Evolutionary conservation across 1,284 basidiomycete species (phyloP).

Genomic region (Kalmanozyma brasiliensis): DNA sequence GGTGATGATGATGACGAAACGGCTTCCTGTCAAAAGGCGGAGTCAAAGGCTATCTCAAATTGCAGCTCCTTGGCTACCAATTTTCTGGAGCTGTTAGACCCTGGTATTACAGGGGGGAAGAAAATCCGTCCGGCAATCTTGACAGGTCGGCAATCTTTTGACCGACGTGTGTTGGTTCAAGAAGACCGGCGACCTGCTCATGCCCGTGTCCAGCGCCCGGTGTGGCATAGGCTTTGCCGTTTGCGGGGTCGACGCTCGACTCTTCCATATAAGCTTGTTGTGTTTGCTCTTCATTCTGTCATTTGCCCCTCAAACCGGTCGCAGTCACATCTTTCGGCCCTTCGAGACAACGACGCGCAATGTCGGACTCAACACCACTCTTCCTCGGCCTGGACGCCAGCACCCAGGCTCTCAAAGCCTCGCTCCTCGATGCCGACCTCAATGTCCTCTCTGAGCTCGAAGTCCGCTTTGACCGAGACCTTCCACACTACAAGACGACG

Average conservation of each 20-base stretch:
- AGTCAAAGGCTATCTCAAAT: not conserved
- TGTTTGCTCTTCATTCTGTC: not conserved
- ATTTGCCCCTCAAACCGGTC: not conserved
- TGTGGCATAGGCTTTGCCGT: not conserved
- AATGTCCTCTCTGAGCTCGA: slow-evolving; percentile 77
- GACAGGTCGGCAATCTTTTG: slow-evolving; percentile 22
- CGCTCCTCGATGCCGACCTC: slow-evolving; percentile 74
- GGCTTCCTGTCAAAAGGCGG: too few relatives aligned
- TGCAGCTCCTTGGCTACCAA: too few relatives aligned
- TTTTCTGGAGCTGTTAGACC: too few relatives aligned
- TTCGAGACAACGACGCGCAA: too few relatives aligned
- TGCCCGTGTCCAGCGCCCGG: not conserved
- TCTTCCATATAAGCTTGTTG: slow-evolving; percentile 3
- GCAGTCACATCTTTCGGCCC: not conserved
- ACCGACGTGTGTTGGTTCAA: slow-evolving; percentile 7
- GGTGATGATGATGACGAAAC: not conserved
- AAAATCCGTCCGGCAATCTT: slow-evolving; percentile 10
- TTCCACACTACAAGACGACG: slow-evolving; percentile 77
- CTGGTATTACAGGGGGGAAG: not conserved
- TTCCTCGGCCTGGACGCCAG: slow-evolving; percentile 89
- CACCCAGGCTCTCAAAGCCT: slow-evolving; percentile 83
- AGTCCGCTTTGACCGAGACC: slow-evolving; percentile 83
- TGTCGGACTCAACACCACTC: slow-evolving; percentile 66
- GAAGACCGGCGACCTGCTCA: slow-evolving; percentile 28
- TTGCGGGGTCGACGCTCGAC: too few relatives aligned